Evolutionary conservation across 75 land plant species (phyloP), one percentile per base, ranked within the genome.

Genomic region (Pinus albicaulis): DNA sequence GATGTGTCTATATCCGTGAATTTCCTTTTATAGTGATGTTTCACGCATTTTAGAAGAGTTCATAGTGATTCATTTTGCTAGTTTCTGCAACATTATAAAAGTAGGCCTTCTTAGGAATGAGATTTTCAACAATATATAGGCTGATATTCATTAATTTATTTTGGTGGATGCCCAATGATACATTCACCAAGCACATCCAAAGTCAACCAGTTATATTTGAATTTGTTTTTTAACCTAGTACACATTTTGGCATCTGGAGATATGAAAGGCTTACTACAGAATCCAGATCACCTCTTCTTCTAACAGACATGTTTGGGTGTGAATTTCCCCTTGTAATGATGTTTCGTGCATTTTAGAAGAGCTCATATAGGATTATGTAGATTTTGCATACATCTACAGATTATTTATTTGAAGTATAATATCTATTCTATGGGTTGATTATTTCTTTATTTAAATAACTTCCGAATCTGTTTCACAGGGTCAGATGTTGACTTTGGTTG

Each of bases 401-500:
- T 26, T 62, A 19, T 36, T 28, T 64, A 28, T 64, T 15, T 41
- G 20, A 68, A 41, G 11, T 3, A 68, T 41, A 68, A 38, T 41
- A 13, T n/a, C n/a, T 3, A 25, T 19, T 20, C 5, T 41, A 20
- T n/a, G 22, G n/a, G 24, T 48, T 80, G 60, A 48, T 68, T 6
- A 6, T 66, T 71, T 12, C 12, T 80, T 3, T 10, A 20, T 26
- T 57, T 59, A 25, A 48, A 55, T 65, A 31, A 55, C 13, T 34
- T 25, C 28, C 3, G 22, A 2, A 34, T 62, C 63, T 58, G 22
- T 55, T 65, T 57, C 79, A 68, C 86, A 98, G 99, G 99, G 96
- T 69, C 99, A 95, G 81, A 82, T 98, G 84, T 81, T 98, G 24
- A 98, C 99, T n/a, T 77, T 95, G 10, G 88, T 95, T 48, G 99